Conservation (phyloP, 257 asterid genomes). For the Solanum appendiculatum region DNA sequence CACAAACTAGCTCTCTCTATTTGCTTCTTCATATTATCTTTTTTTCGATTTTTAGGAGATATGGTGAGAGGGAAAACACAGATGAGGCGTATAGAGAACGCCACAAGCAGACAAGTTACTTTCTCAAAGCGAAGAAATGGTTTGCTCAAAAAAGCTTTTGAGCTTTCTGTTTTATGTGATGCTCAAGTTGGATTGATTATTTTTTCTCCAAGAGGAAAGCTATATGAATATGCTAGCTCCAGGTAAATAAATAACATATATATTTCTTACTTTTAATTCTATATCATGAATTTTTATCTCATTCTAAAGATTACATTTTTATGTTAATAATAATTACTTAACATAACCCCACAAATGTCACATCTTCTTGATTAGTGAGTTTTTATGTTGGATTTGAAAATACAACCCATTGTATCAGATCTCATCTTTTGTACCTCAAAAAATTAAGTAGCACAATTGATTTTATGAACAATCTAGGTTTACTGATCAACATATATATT, state of each 20-base stretch:
- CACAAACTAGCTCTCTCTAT: not conserved
- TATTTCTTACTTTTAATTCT: not conserved
- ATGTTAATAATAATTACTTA: not conserved
- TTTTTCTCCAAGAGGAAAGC: constrained; percentile 78
- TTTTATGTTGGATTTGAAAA: not conserved
- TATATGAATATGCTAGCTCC: constrained; percentile 66
- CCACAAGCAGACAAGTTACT: constrained; percentile 83
- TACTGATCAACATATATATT: not conserved
- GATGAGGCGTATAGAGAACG: constrained; percentile 93
- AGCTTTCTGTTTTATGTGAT: constrained; percentile 80
- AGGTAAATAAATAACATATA: constrained; percentile 23
- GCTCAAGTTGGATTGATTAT: constrained; percentile 71
- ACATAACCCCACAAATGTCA: not conserved
- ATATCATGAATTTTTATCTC: not conserved
- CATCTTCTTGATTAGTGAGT: not conserved
- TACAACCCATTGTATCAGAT: not conserved
- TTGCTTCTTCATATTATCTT: not conserved
- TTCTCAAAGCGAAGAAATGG: constrained; percentile 90
- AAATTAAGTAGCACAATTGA: not conserved
- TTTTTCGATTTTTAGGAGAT: not conserved
- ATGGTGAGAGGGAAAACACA: constrained; percentile 94
- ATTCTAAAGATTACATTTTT: not conserved
- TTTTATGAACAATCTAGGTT: not conserved
- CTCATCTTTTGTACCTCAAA: not conserved
- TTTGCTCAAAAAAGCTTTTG: constrained; percentile 71